These are phyloP conservation scores for Pterulicium gracile DNA, from an alignment of 1,284 basidiomycete species.

Conservation along the genomic window DNA sequence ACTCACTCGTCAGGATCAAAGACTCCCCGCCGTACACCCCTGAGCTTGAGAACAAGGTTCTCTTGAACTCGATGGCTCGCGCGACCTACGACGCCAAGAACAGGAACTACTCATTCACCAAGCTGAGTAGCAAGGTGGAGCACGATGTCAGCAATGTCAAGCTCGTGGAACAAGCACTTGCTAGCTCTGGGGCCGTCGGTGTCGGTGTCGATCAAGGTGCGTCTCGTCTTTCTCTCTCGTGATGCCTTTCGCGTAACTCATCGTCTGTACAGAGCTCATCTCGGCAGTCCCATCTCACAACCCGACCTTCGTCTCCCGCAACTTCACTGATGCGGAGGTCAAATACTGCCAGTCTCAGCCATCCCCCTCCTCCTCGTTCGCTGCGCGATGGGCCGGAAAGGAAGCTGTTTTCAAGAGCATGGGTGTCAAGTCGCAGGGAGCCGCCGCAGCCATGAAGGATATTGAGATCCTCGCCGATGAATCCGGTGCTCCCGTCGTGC, in stretches of 20 bases:
- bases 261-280: constrained; percentile 65
- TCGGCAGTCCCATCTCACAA: constrained; percentile 86
- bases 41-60: constrained; percentile 81
- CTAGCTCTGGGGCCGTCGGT: constrained; percentile 39
- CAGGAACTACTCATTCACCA: constrained; percentile 75
- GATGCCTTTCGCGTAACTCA: constrained; percentile 7
- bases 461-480: constrained; percentile 86
- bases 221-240: constrained; percentile 11
- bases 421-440: constrained; percentile 83
- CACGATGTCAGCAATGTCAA: constrained; percentile 61
- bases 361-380: constrained; percentile 83
- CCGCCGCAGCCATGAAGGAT: constrained; percentile 88
- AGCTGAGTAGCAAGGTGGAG: constrained; percentile 43
- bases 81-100: constrained; percentile 76
- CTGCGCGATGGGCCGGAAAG: constrained; percentile 95
- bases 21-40: constrained; percentile 85
- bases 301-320: constrained; percentile 81
- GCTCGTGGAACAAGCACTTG: not conserved
- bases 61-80: constrained; percentile 90
- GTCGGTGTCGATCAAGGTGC: constrained; percentile 83
- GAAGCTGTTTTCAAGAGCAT: constrained; percentile 99
- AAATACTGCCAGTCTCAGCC: constrained; percentile 85
- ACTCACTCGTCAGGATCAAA: constrained; percentile 93
- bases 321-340: constrained; percentile 89
- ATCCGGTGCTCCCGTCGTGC: constrained; percentile 63